These are phyloP conservation scores for Solanum sejunctum DNA, from an alignment of 257 asterid genomes.

Conservation along the genomic window DNA sequence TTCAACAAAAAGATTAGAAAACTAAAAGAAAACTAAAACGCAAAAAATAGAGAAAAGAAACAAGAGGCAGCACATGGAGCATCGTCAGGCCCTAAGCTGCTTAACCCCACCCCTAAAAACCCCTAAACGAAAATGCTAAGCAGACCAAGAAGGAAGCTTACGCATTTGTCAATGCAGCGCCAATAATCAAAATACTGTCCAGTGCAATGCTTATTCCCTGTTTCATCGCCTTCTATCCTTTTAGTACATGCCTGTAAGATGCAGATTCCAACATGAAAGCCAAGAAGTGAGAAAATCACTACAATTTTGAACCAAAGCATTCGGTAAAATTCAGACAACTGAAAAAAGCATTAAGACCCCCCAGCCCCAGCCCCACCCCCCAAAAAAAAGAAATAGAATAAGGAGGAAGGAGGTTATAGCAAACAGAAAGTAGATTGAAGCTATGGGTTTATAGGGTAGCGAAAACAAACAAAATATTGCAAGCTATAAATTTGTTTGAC, in stretches of 20 bases:
- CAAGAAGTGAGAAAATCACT: background rate
- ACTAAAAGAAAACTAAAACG: background rate
- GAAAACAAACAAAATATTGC: background rate
- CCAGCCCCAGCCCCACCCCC: background rate
- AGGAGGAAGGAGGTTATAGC: background rate
- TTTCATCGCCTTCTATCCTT: slow-evolving; percentile 33
- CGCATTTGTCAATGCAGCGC: slow-evolving; percentile 19
- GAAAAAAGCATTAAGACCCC: background rate
- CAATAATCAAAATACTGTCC: slow-evolving; percentile 33
- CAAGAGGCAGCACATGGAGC: background rate
- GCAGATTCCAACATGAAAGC: background rate
- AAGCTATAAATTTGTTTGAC: background rate
- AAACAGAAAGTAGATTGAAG: background rate
- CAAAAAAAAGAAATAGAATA: background rate
- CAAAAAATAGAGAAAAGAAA: background rate
- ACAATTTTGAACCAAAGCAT: background rate
- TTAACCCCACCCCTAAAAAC: background rate
- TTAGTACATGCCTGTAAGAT: slow-evolving; percentile 41
- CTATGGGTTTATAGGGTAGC: background rate
- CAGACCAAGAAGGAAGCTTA: background rate
- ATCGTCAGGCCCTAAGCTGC: background rate
- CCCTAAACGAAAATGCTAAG: background rate
- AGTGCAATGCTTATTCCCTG: slow-evolving; percentile 25
- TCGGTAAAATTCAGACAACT: background rate
- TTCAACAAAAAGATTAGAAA: background rate